Base-by-base conservation (phyloP, 768 basidiomycete genomes). In the Amanita pseudoporphyria region DNA sequence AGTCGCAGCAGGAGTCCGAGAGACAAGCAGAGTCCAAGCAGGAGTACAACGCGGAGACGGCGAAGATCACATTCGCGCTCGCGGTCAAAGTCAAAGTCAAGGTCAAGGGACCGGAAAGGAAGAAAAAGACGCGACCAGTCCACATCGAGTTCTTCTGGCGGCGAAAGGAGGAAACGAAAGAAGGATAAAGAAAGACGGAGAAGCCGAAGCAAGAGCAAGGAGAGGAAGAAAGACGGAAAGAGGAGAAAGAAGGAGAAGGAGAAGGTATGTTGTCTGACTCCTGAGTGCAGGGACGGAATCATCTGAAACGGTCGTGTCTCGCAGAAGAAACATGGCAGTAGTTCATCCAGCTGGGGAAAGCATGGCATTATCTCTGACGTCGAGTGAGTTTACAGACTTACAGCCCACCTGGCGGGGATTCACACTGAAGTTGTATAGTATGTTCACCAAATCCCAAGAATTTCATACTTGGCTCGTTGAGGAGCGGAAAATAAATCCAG, bases 381-480 rank as follows among this genome's bases (percentile, higher is more conserved):
- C 3, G 91, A 95, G 92, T 95, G 57, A 60, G 87, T 14, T 47
- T 45, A 6, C 9, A 4, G 16, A 30, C 56, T 38, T 47, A 9
- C 21, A 40, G 24, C 44, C 33, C 13, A 2, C 31, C 13, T 12
- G 38, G 5, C 12, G 33, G 12, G 19, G 31, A 18, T 18, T 41
- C 43, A n/a, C 31, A 40, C 49, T 41, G 30, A 22, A 36, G 46
- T 28, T n/a, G 36, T 39, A 2, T 52, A 93, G 91, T 58, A 77
- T 92, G 48, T 88, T 84, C 60, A 82, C 74, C 49, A 94, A 91
- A 60, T 79, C 78, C 26, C 77, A 82, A 52, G 93, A 96, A 66
- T 96, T 95, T 64, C 77, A 87, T 47, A 79, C 87, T 2, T 96
- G 93, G 93, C 79, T 95, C 3, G 81, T 96, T 10, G 93, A 96